These are phyloP conservation scores for Epichloe amarillans DNA, from an alignment of 2,329 filamentous ascomycete species.

Conservation along the genomic window DNA sequence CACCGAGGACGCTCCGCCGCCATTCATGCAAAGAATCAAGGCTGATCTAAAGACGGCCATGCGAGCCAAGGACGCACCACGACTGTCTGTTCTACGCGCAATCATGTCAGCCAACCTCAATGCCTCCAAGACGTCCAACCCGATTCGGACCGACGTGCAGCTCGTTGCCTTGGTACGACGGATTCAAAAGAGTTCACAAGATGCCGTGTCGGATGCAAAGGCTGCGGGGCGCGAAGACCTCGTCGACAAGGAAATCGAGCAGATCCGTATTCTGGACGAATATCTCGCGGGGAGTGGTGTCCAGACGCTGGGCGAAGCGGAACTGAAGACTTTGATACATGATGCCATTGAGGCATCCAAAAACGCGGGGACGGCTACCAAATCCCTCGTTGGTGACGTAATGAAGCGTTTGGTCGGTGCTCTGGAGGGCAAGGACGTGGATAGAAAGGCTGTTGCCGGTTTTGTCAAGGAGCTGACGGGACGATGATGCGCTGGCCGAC, in stretches of 20 bases:
- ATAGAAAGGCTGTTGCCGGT: constrained; percentile 46
- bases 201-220: constrained; percentile 51
- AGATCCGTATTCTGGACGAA: constrained; percentile 51
- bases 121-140: constrained; percentile 56
- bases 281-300: constrained; percentile 49
- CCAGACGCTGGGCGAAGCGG: constrained; percentile 41
- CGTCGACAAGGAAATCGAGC: constrained; percentile 54
- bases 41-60: constrained; percentile 52
- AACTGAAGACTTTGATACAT: constrained; percentile 42
- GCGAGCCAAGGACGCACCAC: constrained; percentile 48
- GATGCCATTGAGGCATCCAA: constrained; percentile 37
- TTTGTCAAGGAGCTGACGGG: constrained; percentile 41
- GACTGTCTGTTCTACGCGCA: constrained; percentile 54
- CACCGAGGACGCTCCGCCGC: constrained; percentile 27
- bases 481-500: constrained; percentile 2
- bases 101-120: constrained; percentile 61
- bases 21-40: constrained; percentile 39
- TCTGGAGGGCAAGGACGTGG: constrained; percentile 50
- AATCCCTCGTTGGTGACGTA: constrained; percentile 42
- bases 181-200: constrained; percentile 41
- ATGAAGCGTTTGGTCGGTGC: constrained; percentile 46
- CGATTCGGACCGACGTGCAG: constrained; percentile 58
- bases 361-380: constrained; percentile 28
- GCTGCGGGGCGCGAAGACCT: constrained; percentile 53
- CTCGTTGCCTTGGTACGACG: constrained; percentile 56